Evolutionary conservation across 1,284 basidiomycete species (phyloP).

Genomic region (Malassezia psittaci): DNA sequence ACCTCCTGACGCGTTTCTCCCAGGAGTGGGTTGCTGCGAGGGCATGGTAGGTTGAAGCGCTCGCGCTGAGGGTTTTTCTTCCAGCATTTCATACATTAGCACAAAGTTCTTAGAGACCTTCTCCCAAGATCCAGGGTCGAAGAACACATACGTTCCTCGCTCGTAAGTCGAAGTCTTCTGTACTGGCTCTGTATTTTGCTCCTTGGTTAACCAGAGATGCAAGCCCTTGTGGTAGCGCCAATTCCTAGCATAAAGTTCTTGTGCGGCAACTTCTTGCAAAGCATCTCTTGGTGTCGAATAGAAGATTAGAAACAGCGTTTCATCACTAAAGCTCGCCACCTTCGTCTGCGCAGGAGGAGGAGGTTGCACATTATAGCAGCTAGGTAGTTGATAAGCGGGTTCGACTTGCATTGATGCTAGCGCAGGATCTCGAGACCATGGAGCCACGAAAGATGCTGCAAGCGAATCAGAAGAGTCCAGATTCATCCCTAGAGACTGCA

Average conservation of each 20-base stretch:
- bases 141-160: constrained; percentile 78
- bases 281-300: constrained; percentile 87
- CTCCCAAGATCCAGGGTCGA: constrained; percentile 79
- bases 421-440: constrained; percentile 81
- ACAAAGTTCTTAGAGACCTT: constrained; percentile 66
- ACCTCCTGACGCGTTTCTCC: background rate
- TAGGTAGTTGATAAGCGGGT: constrained; percentile 70
- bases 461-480: constrained; percentile 72
- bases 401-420: constrained; percentile 73
- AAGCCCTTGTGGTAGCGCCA: constrained; percentile 97
- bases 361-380: constrained; percentile 86
- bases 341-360: constrained; percentile 79
- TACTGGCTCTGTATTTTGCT: constrained; percentile 67
- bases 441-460: constrained; percentile 88
- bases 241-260: constrained; percentile 92
- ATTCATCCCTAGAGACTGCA: constrained; percentile 85
- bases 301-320: constrained; percentile 98
- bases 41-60: constrained; percentile 8
- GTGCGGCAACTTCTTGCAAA: constrained; percentile 85
- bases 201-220: constrained; percentile 89
- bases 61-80: constrained; percentile 58
- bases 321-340: constrained; percentile 80
- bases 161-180: constrained; percentile 82
- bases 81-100: constrained; percentile 71
- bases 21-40: constrained; percentile 3